These are phyloP conservation scores for Beverwykella pulmonaria DNA, from an alignment of 495 filamentous ascomycete species.

Conservation along the genomic window DNA sequence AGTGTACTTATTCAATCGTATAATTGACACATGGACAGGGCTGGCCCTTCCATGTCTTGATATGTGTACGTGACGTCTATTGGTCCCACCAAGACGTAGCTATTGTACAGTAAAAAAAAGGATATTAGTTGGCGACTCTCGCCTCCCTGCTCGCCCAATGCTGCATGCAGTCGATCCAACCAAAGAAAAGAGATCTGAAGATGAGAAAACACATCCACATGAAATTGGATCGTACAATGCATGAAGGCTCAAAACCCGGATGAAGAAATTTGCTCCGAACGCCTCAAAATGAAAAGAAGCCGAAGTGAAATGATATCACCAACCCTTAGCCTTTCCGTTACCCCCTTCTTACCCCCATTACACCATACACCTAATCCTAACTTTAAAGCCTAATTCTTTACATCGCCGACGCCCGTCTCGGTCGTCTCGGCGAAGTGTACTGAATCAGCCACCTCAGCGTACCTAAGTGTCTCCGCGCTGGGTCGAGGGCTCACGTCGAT, in stretches of 20 bases:
- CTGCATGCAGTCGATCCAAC: not conserved
- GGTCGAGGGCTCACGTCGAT: conserved; percentile 40
- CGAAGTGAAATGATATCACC: not conserved
- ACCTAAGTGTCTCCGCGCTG: conserved; percentile 45
- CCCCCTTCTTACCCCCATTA: not conserved
- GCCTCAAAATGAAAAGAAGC: conserved; percentile 1
- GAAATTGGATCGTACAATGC: not conserved
- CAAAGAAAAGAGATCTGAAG: not conserved
- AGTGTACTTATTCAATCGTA: no score
- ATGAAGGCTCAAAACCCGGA: not conserved
- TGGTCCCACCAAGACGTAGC: not conserved
- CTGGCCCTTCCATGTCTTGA: no score
- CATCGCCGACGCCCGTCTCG: conserved; percentile 21
- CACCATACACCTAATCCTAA: not conserved
- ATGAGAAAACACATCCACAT: not conserved
- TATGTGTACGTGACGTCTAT: not conserved
- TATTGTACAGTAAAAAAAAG: conserved; percentile 2
- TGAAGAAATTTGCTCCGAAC: conserved; percentile 4
- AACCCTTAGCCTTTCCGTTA: not conserved
- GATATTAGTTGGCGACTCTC: conserved; percentile 5
- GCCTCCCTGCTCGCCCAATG: not conserved
- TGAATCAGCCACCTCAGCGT: not conserved
- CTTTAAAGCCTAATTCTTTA: conserved; percentile 19
- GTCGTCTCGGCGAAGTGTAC: conserved; percentile 20
- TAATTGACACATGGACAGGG: no score